Base-by-base conservation (phyloP, 306 rosid genomes). In the Inga oerstediana region DNA sequence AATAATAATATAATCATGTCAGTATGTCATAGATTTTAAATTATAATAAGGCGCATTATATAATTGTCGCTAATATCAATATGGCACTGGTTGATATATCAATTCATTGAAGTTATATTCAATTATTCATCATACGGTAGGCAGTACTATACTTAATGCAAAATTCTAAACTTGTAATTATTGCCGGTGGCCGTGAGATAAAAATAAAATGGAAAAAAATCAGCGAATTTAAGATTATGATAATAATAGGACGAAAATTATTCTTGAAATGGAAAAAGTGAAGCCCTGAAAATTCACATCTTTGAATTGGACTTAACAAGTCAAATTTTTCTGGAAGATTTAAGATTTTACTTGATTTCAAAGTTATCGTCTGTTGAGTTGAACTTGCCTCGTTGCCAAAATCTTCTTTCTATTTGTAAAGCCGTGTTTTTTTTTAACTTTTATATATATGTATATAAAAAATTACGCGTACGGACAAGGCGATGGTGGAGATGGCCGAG, bases 401-500 rank as follows among this genome's bases (percentile, higher is more conserved):
- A 39, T 0, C 43, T 1, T 0, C 41, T 37, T 37, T 37, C 41
- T 39, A 6, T 39, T 39, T 0, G 0, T 6, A 6, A 39, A 39
- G 43, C 8, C 43, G 4, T 39, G 41, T 39, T 6, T 2, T 39
- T 6, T 5, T 37, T 37, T 4, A 37, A 4, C 1, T 5, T 0
- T 5, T 39, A 39, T 39, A 39, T 4, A 37, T 3, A 39, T 4
- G 4, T 3, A 37, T 5, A 37, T 37, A 24, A 24, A 24, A 24
- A 0, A 24, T 24, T 24, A 24, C 27, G 27, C 27, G 0, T 24
- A 24, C 27, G 27, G 0, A 24, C 0, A 27, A 27, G 1, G 30
- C 30, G 1, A 27, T 27, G 30, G 30, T 78, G 32, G 86, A 85
- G 83, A 81, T 85, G 88, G 85, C 88, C 88, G 89, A 87, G 88